Evolutionary conservation across 257 asterid genomes (phyloP).

Genomic region (Solanum chilense): DNA sequence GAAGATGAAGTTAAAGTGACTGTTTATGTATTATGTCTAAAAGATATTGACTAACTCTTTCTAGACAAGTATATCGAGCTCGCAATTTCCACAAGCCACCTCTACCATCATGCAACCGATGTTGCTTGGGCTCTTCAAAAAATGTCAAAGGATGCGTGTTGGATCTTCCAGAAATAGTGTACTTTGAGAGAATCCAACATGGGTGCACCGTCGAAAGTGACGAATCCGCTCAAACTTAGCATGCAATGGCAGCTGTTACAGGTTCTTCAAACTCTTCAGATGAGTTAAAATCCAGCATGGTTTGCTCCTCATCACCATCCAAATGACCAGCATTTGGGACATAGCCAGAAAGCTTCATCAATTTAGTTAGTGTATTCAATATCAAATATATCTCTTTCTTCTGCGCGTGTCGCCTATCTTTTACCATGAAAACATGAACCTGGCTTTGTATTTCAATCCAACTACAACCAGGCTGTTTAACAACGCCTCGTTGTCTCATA

Average conservation of each 20-base stretch:
- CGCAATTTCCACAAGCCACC: neutral
- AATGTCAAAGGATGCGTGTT: neutral
- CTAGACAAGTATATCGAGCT: neutral
- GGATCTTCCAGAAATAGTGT: neutral
- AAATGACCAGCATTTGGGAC: neutral
- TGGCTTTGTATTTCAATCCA: conserved; percentile 3
- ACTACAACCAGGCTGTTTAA: conserved; percentile 12
- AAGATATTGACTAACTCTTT: neutral
- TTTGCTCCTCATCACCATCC: neutral
- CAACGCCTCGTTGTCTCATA: conserved; percentile 1
- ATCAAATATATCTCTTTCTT: neutral
- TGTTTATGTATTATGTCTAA: neutral
- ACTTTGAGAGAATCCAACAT: neutral
- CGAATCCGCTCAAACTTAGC: neutral
- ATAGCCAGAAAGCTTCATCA: conserved; percentile 1
- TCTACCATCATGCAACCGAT: neutral
- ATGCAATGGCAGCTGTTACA: neutral
- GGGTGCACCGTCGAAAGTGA: neutral
- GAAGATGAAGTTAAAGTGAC: neutral
- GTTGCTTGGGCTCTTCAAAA: neutral
- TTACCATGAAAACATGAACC: conserved; percentile 7
- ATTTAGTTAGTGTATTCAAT: neutral
- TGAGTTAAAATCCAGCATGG: neutral
- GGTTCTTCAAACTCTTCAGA: neutral
- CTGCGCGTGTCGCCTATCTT: neutral